Conservation (phyloP, 2,329 filamentous ascomycete species). For the Orbilia oligospora region DNA sequence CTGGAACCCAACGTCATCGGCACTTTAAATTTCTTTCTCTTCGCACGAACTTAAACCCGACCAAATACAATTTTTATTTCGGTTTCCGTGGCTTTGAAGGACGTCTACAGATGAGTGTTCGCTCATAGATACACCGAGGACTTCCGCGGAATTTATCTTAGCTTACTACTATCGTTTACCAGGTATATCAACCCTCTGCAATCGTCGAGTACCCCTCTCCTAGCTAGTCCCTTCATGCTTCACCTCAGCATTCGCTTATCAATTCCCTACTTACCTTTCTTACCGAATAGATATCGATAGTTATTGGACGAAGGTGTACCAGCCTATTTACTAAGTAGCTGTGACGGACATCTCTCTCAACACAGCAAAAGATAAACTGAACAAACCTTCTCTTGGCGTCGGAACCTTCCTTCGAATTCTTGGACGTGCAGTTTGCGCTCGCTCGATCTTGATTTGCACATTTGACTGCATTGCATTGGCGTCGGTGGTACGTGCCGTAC, state of each 20-base stretch:
- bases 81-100: not conserved
- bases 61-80: not conserved
- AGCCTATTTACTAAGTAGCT: too few relatives aligned
- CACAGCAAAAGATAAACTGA: not conserved
- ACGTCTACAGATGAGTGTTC: not conserved
- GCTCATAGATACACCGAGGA: not conserved
- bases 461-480: too few relatives aligned
- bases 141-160: not conserved
- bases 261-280: too few relatives aligned
- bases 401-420: not conserved
- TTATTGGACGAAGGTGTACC: too few relatives aligned
- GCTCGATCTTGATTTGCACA: not conserved
- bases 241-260: too few relatives aligned
- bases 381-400: not conserved
- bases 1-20: slow-evolving; percentile 13
- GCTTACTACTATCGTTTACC: not conserved
- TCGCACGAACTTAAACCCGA: not conserved
- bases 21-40: not conserved
- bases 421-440: not conserved
- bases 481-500: too few relatives aligned
- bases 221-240: too few relatives aligned
- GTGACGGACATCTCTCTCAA: not conserved
- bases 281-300: too few relatives aligned
- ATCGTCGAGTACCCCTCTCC: too few relatives aligned
- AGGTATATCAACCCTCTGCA: not conserved